phyloP scores from a whole-genome alignment of 2,329 filamentous ascomycete genomes.

The Exophiala phaeomuriformis region DNA sequence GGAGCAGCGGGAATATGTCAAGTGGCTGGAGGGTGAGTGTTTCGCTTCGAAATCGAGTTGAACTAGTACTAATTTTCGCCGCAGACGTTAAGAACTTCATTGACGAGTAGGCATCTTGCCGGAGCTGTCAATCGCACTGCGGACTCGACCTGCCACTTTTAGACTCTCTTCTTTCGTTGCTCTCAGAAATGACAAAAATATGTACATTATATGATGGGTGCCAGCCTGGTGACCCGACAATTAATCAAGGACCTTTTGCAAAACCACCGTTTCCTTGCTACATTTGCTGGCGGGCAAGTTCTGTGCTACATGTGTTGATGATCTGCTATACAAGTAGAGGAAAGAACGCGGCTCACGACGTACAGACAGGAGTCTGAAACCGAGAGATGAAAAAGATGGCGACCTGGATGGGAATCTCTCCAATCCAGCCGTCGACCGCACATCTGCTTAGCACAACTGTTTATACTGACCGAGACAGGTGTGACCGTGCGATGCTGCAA shows the following conservation, averaged over 20 bases:
- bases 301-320: background rate
- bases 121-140: background rate
- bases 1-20: conserved; percentile 94
- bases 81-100: conserved; percentile 76
- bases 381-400: conserved; percentile 63
- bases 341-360: too few species aligned
- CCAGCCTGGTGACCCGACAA: conserved; percentile 1
- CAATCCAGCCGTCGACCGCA: too few species aligned
- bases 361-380: conserved; percentile 47
- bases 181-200: conserved; percentile 5
- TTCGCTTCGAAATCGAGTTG: conserved; percentile 8
- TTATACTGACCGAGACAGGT: conserved; percentile 61
- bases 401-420: conserved; percentile 53
- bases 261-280: background rate
- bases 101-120: conserved; percentile 48
- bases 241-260: conserved; percentile 9
- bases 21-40: conserved; percentile 67
- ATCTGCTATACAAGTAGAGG: too few species aligned
- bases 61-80: conserved; percentile 21
- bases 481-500: conserved; percentile 64
- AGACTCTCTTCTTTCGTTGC: conserved; percentile 18
- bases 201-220: conserved; percentile 18
- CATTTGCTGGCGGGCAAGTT: background rate
- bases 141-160: conserved; percentile 1
- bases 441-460: conserved; percentile 50